Evolutionary conservation across 2,329 filamentous ascomycete species (phyloP), one percentile per base, ranked within the genome.

Genomic region (Neopestalotiopsis rosae): DNA sequence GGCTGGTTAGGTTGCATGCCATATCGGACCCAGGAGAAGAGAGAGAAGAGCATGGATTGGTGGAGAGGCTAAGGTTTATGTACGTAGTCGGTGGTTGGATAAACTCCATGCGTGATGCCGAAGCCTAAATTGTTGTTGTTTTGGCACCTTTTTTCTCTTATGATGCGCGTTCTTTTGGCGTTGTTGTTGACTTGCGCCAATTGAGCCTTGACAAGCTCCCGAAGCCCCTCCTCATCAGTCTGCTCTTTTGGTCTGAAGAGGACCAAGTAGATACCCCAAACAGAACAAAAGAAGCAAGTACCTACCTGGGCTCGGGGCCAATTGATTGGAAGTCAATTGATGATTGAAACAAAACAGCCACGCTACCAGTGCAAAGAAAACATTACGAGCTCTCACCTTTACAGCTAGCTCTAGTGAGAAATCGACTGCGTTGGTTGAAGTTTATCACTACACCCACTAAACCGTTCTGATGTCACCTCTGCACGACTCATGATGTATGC

Each of bases 401-500:
- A n/a, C 14, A 13, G 42, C n/a, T n/a, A 52, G 17, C n/a, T 52
- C 34, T 52, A 52, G 45, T 52, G n/a, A 24, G 24, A 52, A 20
- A 1, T 52, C 45, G 45, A 52, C 45, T 20, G n/a, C 45, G 5
- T 52, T 17, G 17, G 14, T 52, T n/a, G 45, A 52, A 52, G 45
- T 52, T 52, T 52, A 52, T 20, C 20, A n/a, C n/a, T 24, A 9
- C 45, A 52, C 45, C 45, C 17, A 24, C n/a, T 14, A 52, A 7
- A 20, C 17, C 45, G 45, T 52, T 52, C 17, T 52, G 45, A 52
- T 52, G 45, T 52, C 17, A 52, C 45, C 17, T n/a, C 45, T 24
- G 45, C 45, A 52, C n/a, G 45, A 52, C n/a, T 52, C 45, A 24
- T 52, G 45, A 52, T 52, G 45, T 52, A 52, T 52, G 45, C 45